These are phyloP conservation scores for Sarocladium kiliense DNA, from an alignment of 2,329 filamentous ascomycete genomes.

Conservation along the genomic window DNA sequence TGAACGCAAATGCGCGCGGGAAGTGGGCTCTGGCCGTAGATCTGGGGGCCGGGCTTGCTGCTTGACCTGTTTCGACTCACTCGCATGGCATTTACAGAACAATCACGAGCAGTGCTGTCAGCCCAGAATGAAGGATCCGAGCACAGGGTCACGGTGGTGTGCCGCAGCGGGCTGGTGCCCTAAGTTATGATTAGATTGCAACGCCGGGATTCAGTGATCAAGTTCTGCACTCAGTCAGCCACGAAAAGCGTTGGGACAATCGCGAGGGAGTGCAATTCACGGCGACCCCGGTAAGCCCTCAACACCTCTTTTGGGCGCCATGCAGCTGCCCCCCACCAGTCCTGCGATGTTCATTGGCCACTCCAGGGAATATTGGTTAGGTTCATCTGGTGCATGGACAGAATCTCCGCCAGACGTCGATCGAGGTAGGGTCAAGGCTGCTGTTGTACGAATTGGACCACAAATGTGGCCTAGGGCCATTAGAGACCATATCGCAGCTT, in stretches of 20 bases:
- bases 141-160: neutral
- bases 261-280: neutral
- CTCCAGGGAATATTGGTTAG: neutral
- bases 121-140: no score
- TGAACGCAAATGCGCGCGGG: neutral
- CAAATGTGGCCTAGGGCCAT: neutral
- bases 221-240: neutral
- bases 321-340: neutral
- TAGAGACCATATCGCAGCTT: neutral
- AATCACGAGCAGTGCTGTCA: no score
- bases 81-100: no score
- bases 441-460: neutral
- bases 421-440: neutral
- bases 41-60: neutral
- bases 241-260: neutral
- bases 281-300: neutral
- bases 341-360: neutral
- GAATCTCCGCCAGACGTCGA: neutral
- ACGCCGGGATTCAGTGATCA: neutral
- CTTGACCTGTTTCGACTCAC: no score
- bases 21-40: constrained; percentile 2
- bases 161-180: no score
- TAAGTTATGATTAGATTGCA: no score
- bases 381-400: neutral
- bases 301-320: neutral